phyloP scores from a whole-genome alignment of 1,284 basidiomycete genomes.

The Mycena citricolor region DNA sequence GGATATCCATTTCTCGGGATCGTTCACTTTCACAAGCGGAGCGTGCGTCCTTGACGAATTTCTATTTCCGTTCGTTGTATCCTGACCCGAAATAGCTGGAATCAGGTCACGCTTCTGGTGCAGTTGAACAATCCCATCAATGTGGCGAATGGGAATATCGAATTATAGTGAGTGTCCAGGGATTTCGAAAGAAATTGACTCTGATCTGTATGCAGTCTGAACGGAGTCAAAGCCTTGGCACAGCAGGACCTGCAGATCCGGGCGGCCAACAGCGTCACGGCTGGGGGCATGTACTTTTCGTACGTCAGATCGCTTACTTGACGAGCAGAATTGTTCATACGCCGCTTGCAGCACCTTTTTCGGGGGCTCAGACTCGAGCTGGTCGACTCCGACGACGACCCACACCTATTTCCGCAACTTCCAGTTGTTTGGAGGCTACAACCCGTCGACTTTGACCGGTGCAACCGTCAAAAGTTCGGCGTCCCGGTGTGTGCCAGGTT shows the following conservation, averaged over 20 bases:
- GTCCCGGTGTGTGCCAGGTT: too few species aligned
- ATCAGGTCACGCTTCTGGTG: slow-evolving; percentile 53
- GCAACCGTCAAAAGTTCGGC: slow-evolving; percentile 32
- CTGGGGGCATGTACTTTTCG: slow-evolving; percentile 68
- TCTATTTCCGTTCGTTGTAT: background rate
- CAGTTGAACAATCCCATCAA: slow-evolving; percentile 57
- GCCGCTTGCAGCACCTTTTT: slow-evolving; percentile 60
- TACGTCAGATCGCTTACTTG: too few species aligned
- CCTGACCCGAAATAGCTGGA: too few species aligned
- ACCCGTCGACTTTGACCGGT: slow-evolving; percentile 47
- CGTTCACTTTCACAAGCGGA: slow-evolving; percentile 62
- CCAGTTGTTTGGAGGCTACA: slow-evolving; percentile 49
- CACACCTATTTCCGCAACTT: slow-evolving; percentile 75
- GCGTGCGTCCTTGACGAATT: slow-evolving; percentile 42
- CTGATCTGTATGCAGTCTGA: slow-evolving; percentile 49
- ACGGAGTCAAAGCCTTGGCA: slow-evolving; percentile 51
- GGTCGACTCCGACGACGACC: slow-evolving; percentile 60
- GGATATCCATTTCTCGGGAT: slow-evolving; percentile 71
- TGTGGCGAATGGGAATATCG: slow-evolving; percentile 56
- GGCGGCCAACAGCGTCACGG: slow-evolving; percentile 40
- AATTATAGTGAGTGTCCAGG: slow-evolving; percentile 52
- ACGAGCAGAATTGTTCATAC: too few species aligned
- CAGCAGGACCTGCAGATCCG: slow-evolving; percentile 55
- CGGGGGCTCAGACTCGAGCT: slow-evolving; percentile 63
- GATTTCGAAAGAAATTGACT: too few species aligned